Conservation (phyloP, 768 basidiomycete species). For the Amanita exitialis region DNA sequence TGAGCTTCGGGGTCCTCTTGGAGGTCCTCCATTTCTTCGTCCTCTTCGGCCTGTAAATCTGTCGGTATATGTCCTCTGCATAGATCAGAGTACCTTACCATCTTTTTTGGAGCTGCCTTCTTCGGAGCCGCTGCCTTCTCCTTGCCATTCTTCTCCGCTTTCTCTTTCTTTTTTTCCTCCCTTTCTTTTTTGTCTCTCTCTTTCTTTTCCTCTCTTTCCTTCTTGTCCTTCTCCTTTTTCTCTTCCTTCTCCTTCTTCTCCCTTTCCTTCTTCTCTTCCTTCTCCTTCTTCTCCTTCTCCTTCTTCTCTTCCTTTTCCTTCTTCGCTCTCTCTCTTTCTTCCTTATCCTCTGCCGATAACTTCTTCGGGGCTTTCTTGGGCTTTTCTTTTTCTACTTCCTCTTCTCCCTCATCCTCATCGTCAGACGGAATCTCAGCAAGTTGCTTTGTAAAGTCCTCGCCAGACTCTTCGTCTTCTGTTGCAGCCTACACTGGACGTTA, state of each 20-base stretch:
- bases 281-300: slow-evolving; percentile 11
- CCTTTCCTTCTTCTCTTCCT: background rate
- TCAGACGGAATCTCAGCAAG: slow-evolving; percentile 25
- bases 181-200: slow-evolving; percentile 21
- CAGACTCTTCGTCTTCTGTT: slow-evolving; percentile 27
- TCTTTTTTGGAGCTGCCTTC: slow-evolving; percentile 9
- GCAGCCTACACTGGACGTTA: slow-evolving; percentile 10
- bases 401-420: slow-evolving; percentile 22
- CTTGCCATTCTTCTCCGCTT: slow-evolving; percentile 8
- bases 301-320: slow-evolving; percentile 16
- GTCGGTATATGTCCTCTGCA: slow-evolving; percentile 14
- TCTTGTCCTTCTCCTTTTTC: slow-evolving; percentile 1
- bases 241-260: slow-evolving; percentile 14
- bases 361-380: slow-evolving; percentile 28
- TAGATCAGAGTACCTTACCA: slow-evolving; percentile 8
- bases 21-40: slow-evolving; percentile 34
- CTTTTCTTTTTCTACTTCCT: slow-evolving; percentile 30
- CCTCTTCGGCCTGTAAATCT: slow-evolving; percentile 14
- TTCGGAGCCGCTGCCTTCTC: slow-evolving; percentile 14
- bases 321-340: slow-evolving; percentile 20
- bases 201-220: slow-evolving; percentile 10
- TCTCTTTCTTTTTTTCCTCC: slow-evolving; percentile 21
- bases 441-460: slow-evolving; percentile 35
- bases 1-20: slow-evolving; percentile 28
- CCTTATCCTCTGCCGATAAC: slow-evolving; percentile 14